Evolutionary conservation across 129 eudicot genomes (phyloP), one percentile per base, ranked within the genome.

Genomic region (Tagetes patula): DNA sequence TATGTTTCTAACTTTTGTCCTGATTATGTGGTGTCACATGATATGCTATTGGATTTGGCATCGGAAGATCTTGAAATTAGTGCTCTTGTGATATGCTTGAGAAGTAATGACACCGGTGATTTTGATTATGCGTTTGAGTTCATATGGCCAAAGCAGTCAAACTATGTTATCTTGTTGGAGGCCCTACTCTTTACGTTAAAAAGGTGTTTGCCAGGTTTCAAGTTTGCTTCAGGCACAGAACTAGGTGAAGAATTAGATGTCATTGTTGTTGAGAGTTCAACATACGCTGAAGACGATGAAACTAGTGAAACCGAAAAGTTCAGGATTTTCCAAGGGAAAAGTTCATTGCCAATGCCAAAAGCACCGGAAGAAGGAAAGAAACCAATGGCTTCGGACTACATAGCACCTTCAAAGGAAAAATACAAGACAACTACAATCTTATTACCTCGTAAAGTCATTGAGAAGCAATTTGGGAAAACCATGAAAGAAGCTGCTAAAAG

Each of bases 121-220:
- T n/a, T n/a, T n/a, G n/a, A n/a, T n/a, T n/a, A n/a, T n/a, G 77
- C 38, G 4, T 33, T 70, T 36, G 74, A 70, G 20, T 50, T 70
- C 50, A 8, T 48, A 60, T 61, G 60, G 69, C 0, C 0, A 27
- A 20, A 13, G 6, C 0, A 8, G 1, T 8, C 14, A 3, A 30
- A 43, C 11, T 5, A 38, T 6, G 5, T 65, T 10, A 74, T 11
- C 4, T 3, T 63, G 34, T 14, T 49, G 49, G 53, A 49, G 79
- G 32, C 3, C 6, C 4, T 75, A 65, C 48, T 75, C 34, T 30
- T n/a, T 13, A 50, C 61, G 1, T 37, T 75, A 50, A 65, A 65
- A 37, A 41, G 12, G 38, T 53, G 55, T 52, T 75, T 75, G n/a
- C n/a, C n/a, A n/a, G n/a, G n/a, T n/a, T n/a, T n/a, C n/a, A n/a